Evolutionary conservation across 495 filamentous ascomycete species (phyloP).

Genomic region (Hypoxylon fuscum): DNA sequence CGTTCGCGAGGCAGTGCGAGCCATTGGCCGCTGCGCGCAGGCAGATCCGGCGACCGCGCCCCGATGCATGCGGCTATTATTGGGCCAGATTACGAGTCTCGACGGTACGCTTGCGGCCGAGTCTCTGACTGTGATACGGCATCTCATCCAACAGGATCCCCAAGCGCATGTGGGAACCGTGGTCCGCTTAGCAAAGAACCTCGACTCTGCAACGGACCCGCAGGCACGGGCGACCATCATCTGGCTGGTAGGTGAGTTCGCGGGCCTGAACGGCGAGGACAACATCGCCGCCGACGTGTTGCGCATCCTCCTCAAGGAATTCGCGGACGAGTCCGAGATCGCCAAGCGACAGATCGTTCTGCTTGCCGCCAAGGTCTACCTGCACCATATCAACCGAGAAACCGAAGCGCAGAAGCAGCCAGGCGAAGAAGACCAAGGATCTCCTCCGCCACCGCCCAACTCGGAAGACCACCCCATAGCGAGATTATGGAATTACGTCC

Average conservation of each 20-base stretch:
- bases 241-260: slow-evolving; percentile 96
- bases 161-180: slow-evolving; percentile 78
- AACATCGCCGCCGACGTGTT: slow-evolving; percentile 94
- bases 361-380: slow-evolving; percentile 92
- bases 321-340: slow-evolving; percentile 81
- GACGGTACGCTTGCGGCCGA: slow-evolving; percentile 90
- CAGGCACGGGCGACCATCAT: slow-evolving; percentile 92
- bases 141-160: slow-evolving; percentile 93
- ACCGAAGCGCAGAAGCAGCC: slow-evolving; percentile 50
- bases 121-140: slow-evolving; percentile 89
- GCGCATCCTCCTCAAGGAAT: slow-evolving; percentile 85
- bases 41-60: slow-evolving; percentile 72
- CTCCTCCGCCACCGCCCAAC: slow-evolving; percentile 36
- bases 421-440: slow-evolving; percentile 33
- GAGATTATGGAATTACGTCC: slow-evolving; percentile 82
- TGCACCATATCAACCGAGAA: slow-evolving; percentile 79
- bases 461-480: slow-evolving; percentile 73
- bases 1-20: slow-evolving; percentile 86
- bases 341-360: slow-evolving; percentile 92
- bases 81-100: slow-evolving; percentile 82
- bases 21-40: slow-evolving; percentile 92
- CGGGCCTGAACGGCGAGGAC: slow-evolving; percentile 76
- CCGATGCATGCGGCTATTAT: slow-evolving; percentile 80
- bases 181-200: slow-evolving; percentile 87
- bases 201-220: slow-evolving; percentile 84